phyloP scores from a whole-genome alignment of 495 filamentous ascomycete genomes.

The Talaromyces adpressus region DNA sequence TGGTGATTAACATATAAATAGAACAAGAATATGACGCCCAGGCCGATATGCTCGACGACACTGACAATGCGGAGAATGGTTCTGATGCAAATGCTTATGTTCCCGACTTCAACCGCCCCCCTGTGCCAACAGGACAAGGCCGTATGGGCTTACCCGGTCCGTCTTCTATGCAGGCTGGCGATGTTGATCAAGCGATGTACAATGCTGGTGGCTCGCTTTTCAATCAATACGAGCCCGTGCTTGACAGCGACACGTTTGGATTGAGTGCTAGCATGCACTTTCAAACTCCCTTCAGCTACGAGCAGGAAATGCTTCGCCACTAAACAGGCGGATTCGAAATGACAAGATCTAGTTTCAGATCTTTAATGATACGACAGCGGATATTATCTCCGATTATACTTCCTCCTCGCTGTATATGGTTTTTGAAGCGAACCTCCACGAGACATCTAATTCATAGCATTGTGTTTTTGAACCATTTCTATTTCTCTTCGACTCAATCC shows the following conservation, averaged over 20 bases:
- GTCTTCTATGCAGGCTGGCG: constrained; percentile 30
- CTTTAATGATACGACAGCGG: background rate
- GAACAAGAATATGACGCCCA: constrained; percentile 99
- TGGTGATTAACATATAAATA: constrained; percentile 34
- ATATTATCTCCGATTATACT: background rate
- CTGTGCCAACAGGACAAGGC: constrained; percentile 34
- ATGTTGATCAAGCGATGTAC: constrained; percentile 27
- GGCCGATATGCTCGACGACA: constrained; percentile 87
- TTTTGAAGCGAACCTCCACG: background rate
- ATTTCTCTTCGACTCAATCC: background rate
- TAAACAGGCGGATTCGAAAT: constrained; percentile 14
- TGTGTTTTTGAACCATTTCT: background rate
- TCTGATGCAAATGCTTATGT: constrained; percentile 63
- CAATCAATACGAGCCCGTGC: constrained; percentile 72
- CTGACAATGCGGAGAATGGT: constrained; percentile 60
- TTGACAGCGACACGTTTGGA: constrained; percentile 88
- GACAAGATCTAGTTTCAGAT: background rate
- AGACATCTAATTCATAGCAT: background rate
- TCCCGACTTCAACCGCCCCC: constrained; percentile 42
- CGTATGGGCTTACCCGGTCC: constrained; percentile 25
- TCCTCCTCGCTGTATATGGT: background rate
- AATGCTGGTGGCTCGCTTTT: constrained; percentile 61
- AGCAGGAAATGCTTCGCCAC: constrained; percentile 40
- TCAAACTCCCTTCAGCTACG: constrained; percentile 81
- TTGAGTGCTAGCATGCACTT: constrained; percentile 91